phyloP scores from a whole-genome alignment of 768 basidiomycete genomes.

The Rhodotorula diobovata region DNA sequence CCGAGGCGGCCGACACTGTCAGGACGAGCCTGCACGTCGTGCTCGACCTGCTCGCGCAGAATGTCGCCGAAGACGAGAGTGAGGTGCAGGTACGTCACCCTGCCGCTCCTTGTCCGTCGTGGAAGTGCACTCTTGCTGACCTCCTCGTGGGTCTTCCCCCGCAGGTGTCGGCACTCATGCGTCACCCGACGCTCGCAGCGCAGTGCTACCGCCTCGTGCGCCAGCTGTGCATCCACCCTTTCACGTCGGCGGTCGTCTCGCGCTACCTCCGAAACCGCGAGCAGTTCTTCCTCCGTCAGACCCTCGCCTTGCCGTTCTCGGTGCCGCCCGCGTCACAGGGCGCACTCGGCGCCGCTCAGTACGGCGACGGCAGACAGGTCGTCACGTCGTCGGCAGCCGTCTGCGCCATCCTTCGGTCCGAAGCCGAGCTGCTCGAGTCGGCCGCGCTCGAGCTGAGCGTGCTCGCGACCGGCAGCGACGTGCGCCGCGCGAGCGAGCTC shows the following conservation, averaged over 20 bases:
- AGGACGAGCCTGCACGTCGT: constrained; percentile 72
- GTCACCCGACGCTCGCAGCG: constrained; percentile 69
- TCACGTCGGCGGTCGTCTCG: constrained; percentile 72
- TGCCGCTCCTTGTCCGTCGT: neutral
- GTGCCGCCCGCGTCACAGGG: constrained; percentile 55
- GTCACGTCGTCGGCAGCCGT: constrained; percentile 58
- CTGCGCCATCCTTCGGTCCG: constrained; percentile 70
- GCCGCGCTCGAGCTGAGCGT: constrained; percentile 83
- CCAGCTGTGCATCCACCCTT: constrained; percentile 79
- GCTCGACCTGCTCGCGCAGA: constrained; percentile 64
- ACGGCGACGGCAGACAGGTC: constrained; percentile 66
- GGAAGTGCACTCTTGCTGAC: too few species aligned
- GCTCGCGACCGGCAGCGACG: constrained; percentile 70
- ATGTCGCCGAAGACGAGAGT: constrained; percentile 54
- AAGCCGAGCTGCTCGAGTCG: constrained; percentile 78
- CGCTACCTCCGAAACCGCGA: constrained; percentile 81
- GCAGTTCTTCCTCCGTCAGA: constrained; percentile 81
- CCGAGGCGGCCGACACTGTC: constrained; percentile 41
- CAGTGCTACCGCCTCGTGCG: constrained; percentile 75
- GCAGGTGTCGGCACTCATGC: constrained; percentile 41
- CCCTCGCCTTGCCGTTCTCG: constrained; percentile 65
- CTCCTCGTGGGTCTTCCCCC: neutral
- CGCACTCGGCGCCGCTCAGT: constrained; percentile 59
- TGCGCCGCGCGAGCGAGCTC: constrained; percentile 65
- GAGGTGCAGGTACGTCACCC: constrained; percentile 40